Conservation (phyloP, 768 basidiomycete genomes). For the Pulveroboletus frians region DNA sequence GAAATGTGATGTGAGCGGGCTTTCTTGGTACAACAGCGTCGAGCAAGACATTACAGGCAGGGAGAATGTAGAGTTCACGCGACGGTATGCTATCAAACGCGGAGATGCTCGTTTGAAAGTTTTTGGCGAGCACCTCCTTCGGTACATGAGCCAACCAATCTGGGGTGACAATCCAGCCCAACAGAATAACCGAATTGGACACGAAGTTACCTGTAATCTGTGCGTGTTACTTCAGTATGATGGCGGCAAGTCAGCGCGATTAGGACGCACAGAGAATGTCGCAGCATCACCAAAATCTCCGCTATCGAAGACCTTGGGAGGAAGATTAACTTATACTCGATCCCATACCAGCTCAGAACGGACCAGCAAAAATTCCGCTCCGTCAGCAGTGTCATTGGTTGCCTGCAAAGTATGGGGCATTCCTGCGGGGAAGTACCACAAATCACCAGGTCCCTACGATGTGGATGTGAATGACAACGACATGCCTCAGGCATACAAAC, state of each 20-base stretch:
- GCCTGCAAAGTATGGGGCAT: conserved; percentile 51
- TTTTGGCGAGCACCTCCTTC: conserved; percentile 52
- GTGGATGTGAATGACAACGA: conserved; percentile 10
- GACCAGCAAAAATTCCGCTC: conserved; percentile 47
- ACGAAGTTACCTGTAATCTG: conserved; percentile 25
- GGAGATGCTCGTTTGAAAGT: conserved; percentile 38
- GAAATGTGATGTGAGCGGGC: no score
- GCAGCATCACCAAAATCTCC: conserved; percentile 37
- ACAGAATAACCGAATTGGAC: neutral
- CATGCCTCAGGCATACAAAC: conserved; percentile 21
- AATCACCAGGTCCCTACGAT: conserved; percentile 35
- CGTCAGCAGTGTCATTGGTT: conserved; percentile 34
- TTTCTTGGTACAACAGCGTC: no score
- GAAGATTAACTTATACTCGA: neutral
- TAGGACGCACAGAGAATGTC: conserved; percentile 35
- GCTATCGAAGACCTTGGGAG: conserved; percentile 26
- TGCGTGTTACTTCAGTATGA: neutral
- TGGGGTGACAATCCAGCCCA: neutral
- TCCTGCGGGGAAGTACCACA: conserved; percentile 55
- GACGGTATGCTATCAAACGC: no score
- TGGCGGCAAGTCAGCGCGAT: neutral
- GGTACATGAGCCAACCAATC: conserved; percentile 63
- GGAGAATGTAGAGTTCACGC: no score
- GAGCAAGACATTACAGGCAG: no score
- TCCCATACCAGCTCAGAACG: neutral